Conservation (phyloP, 2,329 filamentous ascomycete genomes). For the Ascosphaera apis region DNA sequence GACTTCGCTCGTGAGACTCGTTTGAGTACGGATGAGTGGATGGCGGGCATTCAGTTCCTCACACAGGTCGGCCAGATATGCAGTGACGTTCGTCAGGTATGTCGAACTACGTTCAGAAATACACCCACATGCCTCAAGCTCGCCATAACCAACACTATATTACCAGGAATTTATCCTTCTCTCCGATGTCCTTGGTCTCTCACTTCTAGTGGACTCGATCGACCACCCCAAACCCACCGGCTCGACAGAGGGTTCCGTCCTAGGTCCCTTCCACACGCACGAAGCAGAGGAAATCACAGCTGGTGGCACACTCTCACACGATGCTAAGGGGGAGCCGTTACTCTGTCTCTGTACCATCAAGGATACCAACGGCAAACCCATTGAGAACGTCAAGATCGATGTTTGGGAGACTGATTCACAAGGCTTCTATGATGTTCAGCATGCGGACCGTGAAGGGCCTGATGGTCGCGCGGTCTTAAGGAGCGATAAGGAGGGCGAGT, state of each 20-base stretch:
- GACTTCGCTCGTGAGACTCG: constrained; percentile 63
- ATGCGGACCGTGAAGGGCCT: constrained; percentile 36
- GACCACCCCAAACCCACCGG: constrained; percentile 54
- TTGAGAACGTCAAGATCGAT: constrained; percentile 47
- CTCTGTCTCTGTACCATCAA: constrained; percentile 51
- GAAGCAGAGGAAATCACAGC: constrained; percentile 35
- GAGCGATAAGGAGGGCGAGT: constrained; percentile 46
- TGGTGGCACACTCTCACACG: constrained; percentile 42
- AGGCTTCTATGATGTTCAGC: constrained; percentile 68
- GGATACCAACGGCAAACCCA: constrained; percentile 38
- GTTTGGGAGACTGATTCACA: constrained; percentile 68
- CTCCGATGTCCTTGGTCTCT: constrained; percentile 57
- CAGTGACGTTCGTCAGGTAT: constrained; percentile 47
- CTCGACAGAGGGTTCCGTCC: constrained; percentile 54
- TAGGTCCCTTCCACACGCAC: constrained; percentile 67
- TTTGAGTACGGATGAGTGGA: constrained; percentile 57
- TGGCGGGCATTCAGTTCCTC: constrained; percentile 47
- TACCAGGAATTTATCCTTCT: constrained; percentile 56
- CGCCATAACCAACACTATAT: neutral
- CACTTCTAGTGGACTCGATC: constrained; percentile 58
- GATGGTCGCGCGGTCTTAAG: constrained; percentile 51
- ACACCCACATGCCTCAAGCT: neutral
- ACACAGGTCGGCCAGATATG: constrained; percentile 51
- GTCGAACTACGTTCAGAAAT: constrained; percentile 7
- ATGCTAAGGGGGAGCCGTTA: constrained; percentile 44